Evolutionary conservation across 345 rosid genomes (phyloP).

Genomic region (Psidium guajava): DNA sequence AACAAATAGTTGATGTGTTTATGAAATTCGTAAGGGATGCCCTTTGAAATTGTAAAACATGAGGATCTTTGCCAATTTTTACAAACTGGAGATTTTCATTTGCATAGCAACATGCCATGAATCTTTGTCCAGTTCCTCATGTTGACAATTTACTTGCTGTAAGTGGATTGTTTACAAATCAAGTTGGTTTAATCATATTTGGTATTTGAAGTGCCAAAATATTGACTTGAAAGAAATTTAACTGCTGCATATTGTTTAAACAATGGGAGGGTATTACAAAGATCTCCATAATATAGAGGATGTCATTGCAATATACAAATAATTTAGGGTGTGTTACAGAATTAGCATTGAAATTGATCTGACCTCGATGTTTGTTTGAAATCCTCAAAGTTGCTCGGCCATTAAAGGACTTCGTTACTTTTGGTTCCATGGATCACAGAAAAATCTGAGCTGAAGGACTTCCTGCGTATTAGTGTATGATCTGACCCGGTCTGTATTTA

Average conservation of each 20-base stretch:
- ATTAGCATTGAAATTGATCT: background rate
- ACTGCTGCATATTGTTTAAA: background rate
- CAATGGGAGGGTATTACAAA: background rate
- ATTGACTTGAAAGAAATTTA: background rate
- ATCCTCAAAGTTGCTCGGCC: background rate
- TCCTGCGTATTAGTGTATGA: conserved; percentile 51
- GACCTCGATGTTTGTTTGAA: no score
- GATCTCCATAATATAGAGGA: background rate
- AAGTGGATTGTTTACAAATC: background rate
- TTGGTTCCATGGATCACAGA: conserved; percentile 21
- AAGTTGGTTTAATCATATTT: background rate
- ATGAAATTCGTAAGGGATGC: background rate
- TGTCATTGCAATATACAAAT: background rate
- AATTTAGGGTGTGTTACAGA: background rate
- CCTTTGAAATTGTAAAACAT: background rate
- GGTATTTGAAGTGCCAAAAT: background rate
- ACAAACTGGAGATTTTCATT: background rate
- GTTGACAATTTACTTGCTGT: background rate
- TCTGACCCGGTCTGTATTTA: no score
- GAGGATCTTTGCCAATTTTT: background rate
- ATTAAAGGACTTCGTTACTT: background rate
- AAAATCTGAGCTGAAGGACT: conserved; percentile 42
- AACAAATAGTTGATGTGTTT: background rate
- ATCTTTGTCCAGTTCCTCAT: background rate
- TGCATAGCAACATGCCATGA: background rate